phyloP scores from a whole-genome alignment of 2,329 filamentous ascomycete species.

The Chalara sp. region DNA sequence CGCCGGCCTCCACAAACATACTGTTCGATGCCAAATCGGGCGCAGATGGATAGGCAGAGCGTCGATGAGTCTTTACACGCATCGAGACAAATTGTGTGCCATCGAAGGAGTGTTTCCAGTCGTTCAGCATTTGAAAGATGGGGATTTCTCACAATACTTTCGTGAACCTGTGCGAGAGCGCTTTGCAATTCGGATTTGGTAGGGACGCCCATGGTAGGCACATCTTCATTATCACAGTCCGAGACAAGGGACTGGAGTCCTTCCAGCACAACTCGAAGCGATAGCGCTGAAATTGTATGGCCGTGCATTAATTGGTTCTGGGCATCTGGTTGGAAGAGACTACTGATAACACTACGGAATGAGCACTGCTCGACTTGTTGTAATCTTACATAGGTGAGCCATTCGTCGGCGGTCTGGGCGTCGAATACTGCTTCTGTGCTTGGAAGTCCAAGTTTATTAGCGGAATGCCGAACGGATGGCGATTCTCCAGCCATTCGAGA shows the following conservation, averaged over 20 bases:
- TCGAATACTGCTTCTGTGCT: conserved; percentile 34
- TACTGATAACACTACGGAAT: conserved; percentile 34
- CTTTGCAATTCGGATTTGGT: conserved; percentile 31
- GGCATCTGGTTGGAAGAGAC: conserved; percentile 30
- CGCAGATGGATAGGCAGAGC: conserved; percentile 33
- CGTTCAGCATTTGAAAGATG: conserved; percentile 27
- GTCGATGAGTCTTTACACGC: conserved; percentile 33
- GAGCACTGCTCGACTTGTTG: conserved; percentile 27
- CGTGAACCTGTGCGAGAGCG: conserved; percentile 33
- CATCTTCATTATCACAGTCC: conserved; percentile 31
- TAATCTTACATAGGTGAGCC: conserved; percentile 30
- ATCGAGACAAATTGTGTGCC: conserved; percentile 38
- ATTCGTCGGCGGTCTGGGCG: conserved; percentile 33
- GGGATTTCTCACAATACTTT: conserved; percentile 30
- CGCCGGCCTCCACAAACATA: conserved; percentile 30
- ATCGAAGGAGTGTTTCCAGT: conserved; percentile 34
- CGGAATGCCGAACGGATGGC: conserved; percentile 34
- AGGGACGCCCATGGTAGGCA: conserved; percentile 32
- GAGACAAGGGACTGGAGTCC: conserved; percentile 36
- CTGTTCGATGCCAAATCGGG: conserved; percentile 31
- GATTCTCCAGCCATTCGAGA: conserved; percentile 36
- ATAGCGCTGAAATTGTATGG: conserved; percentile 33
- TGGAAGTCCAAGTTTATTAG: conserved; percentile 33
- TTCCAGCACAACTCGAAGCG: conserved; percentile 35
- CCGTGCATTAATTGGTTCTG: conserved; percentile 13